Base-by-base conservation (phyloP, 257 asterid species). In the Scutellaria baicalensis region DNA sequence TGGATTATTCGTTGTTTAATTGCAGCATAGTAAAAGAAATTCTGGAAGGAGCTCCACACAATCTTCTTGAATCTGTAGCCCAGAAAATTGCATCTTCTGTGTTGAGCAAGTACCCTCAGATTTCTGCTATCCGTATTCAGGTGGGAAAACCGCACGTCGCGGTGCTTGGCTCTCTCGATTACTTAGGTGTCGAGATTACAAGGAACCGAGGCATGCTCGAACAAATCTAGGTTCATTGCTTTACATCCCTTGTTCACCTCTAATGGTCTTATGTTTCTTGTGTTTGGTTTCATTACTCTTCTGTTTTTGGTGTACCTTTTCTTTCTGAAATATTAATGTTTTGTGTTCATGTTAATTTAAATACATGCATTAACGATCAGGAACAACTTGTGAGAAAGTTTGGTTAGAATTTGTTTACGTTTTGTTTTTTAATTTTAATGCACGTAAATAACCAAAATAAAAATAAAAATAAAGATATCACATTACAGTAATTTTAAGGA, bases 121-220 rank as follows among this genome's bases (percentile, higher is more conserved):
- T 91, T 68, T 79, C 91, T 38, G 85, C 85, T 52, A 90, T 94
- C 18, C 86, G 96, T 4, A 78, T 93, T 39, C 89, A 84, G 72
- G 85, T 94, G 8, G 97, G 93, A 31, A 94, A 94, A 86, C 97
- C 99, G 0, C 97, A 91, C 39, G 96, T 91, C 2, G 97, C 95
- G 0, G 97, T 94, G 63, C 72, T 72, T 6, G 96, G 99, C 27
- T 74, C 86, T 5, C 80, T 94, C 6, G 97, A 91, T 76, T 89
- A 91, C 80, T 80, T 91, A 80, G 97, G 97, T 0, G 90, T 94
- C 8, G 96, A 94, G 89, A 89, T 94, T 57, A 45, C 52, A 8
- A 84, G 97, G 65, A 57, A 81, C 64, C 83, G 91, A 51, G 42
- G 13, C 52, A 14, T 12, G 36, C 71, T 31, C 39, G 50, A 12